Base-by-base conservation (phyloP, 2,329 filamentous ascomycete species). In the Lecanicillium sp. region DNA sequence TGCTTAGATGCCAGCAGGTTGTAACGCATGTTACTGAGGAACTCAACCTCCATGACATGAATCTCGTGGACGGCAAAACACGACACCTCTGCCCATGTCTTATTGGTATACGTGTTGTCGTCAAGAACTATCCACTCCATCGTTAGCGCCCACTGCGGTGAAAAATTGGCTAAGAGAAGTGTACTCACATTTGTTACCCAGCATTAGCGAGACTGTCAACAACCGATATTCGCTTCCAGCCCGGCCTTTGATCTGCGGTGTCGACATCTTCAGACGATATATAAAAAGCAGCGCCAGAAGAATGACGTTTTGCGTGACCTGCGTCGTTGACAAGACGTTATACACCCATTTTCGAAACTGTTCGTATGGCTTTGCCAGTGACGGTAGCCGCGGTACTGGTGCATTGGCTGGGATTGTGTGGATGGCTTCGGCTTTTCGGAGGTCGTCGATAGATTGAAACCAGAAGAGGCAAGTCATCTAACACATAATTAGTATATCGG, bases 11-110 rank as follows among this genome's bases (percentile, higher is more conserved):
- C 87, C 56, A 90, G 80, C 7, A 98, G 69, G 51, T 86, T 88
- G 63, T 96, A 98, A 53, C 90, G 80, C 82, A 98, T 94, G 61
- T 96, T 96, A 68, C 90, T 95, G 46, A 98, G 69, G 52, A 98
- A 98, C 59, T 98, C 92, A n/a, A 98, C 92, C 59, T 98, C 92
- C 92, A 98, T 98, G 32, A 95, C 84, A 58, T 98, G 92, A 37
- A 98, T 95, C 61, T 98, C 92, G 44, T 83, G 80, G 11, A 96
- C 90, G 2, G 85, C 80, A 44, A 98, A 95, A 32, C 85, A 85
- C 1, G 92, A 96, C 9, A 98, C 92, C 53, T 98, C 92, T 3
- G 90, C 92, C 92, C 92, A 98, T 0, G 92, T 98, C 69, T 96
- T 95, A 68, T 98, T 98, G 28, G 92, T 96, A 63, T 98, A 98